Base-by-base conservation (phyloP, 2,329 filamentous ascomycete species). In the Cladophialophora immunda region DNA sequence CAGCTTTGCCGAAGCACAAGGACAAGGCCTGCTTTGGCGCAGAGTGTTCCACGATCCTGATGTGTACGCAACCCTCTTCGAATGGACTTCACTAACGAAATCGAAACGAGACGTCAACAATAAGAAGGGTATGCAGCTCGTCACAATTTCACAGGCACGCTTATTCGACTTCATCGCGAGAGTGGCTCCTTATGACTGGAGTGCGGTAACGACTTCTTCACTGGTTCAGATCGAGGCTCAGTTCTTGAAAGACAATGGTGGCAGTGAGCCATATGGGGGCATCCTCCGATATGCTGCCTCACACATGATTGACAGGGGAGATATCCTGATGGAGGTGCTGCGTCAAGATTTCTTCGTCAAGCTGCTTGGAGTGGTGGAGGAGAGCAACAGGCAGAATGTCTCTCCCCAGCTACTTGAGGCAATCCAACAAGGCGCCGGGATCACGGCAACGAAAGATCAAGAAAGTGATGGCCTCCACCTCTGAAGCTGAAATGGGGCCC, bases 31-130 rank as follows among this genome's bases (percentile, higher is more conserved):
- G 0, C 80, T 90, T 73, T 89, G 87, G 87, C 84, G 86, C 73
- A 83, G 88, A 19, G 71, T 90, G 0, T 89, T 90, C 71, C 81
- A 82, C 2, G 88, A 90, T 69, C 83, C 81, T 65, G 82, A 88
- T 72, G 82, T 89, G 6, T 88, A 88, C 70, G 79, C 79, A 1
- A 77, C 83, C 7, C 78, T 89, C 34, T 90, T 87, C 54, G 66
- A 69, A 25, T 76, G 81, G 83, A 32, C 79, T 84, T 71, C 71
- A 19, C 62, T 72, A 19, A 27, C 45, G 22, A 63, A 57, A 27
- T 59, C 88, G 84, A 72, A 85, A 32, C 71, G 70, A 54, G 82
- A 68, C 76, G 84, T 50, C 76, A 77, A n/a, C 69, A 76, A 32
- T 73, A 80, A 30, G 75, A 71, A 34, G 75, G 77, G 58, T 73